Conservation (phyloP, 345 rosid genomes). For the Mercurialis annua region DNA sequence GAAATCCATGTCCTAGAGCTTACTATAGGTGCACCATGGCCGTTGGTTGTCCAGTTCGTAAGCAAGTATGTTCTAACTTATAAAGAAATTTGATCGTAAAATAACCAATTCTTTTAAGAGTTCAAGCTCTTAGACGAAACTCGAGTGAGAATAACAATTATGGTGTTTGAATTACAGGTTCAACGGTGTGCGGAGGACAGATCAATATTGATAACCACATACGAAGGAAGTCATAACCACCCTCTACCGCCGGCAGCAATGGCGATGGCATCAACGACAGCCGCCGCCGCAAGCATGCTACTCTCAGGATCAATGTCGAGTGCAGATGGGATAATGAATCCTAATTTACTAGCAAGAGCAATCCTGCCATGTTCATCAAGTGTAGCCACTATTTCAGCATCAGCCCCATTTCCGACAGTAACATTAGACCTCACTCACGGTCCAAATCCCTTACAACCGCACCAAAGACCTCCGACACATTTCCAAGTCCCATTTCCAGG, state of each 20-base stretch:
- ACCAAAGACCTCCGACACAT: constrained; percentile 42
- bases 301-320: constrained; percentile 94
- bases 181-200: constrained; percentile 95
- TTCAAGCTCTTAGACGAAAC: constrained; percentile 4
- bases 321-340: constrained; percentile 81
- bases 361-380: constrained; percentile 82
- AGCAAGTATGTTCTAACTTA: constrained; percentile 51
- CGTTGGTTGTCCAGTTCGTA: constrained; percentile 87
- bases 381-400: constrained; percentile 96
- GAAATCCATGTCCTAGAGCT: constrained; percentile 96
- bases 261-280: constrained; percentile 93
- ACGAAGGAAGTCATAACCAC: constrained; percentile 93
- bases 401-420: constrained; percentile 92
- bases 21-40: constrained; percentile 99
- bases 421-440: constrained; percentile 87
- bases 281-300: constrained; percentile 84
- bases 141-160: too few relatives aligned
- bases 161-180: constrained; percentile 39
- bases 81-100: too few relatives aligned
- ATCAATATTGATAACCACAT: constrained; percentile 80
- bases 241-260: constrained; percentile 91
- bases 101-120: not conserved
- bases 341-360: constrained; percentile 77
- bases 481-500: constrained; percentile 42
- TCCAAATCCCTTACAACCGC: constrained; percentile 57